Conservation (phyloP, 441 rosid species). For the Manihot esculenta region DNA sequence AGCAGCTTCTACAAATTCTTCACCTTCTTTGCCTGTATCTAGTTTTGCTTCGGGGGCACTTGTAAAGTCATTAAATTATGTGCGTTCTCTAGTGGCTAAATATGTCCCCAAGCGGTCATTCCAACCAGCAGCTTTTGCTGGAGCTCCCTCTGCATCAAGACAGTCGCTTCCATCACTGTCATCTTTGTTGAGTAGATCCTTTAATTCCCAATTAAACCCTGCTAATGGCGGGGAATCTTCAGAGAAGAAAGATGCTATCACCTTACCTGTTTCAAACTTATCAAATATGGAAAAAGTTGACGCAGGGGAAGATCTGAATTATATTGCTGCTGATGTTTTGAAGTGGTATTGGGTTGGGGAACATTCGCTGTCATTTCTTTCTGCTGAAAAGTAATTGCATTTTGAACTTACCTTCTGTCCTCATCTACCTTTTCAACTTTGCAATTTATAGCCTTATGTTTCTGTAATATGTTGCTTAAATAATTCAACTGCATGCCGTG, state of each 20-base stretch:
- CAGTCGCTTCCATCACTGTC: conserved; percentile 77
- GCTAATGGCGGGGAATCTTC: conserved; percentile 63
- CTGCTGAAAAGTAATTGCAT: conserved; percentile 66
- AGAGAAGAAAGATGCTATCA: conserved; percentile 60
- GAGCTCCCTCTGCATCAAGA: conserved; percentile 73
- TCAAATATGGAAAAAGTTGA: conserved; percentile 63
- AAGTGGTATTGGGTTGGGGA: conserved; percentile 95
- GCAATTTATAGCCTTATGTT: conserved; percentile 11
- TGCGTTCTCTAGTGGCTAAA: conserved; percentile 87
- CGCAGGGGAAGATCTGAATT: conserved; percentile 61
- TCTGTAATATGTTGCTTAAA: conserved; percentile 9
- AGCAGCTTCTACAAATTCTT: conserved; percentile 45
- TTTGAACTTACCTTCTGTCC: conserved; percentile 7
- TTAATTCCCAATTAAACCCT: conserved; percentile 76
- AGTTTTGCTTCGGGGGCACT: conserved; percentile 83
- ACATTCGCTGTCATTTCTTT: conserved; percentile 48
- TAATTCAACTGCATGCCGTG: conserved; percentile 20
- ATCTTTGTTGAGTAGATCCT: conserved; percentile 82
- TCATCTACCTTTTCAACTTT: background rate
- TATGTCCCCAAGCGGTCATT: conserved; percentile 85
- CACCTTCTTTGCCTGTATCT: conserved; percentile 75
- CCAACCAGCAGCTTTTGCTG: conserved; percentile 89
- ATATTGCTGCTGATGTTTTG: conserved; percentile 74
- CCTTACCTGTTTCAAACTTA: conserved; percentile 60
- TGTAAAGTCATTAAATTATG: conserved; percentile 93